phyloP scores from a whole-genome alignment of 129 eudicot species.

The Apium graveolens region DNA sequence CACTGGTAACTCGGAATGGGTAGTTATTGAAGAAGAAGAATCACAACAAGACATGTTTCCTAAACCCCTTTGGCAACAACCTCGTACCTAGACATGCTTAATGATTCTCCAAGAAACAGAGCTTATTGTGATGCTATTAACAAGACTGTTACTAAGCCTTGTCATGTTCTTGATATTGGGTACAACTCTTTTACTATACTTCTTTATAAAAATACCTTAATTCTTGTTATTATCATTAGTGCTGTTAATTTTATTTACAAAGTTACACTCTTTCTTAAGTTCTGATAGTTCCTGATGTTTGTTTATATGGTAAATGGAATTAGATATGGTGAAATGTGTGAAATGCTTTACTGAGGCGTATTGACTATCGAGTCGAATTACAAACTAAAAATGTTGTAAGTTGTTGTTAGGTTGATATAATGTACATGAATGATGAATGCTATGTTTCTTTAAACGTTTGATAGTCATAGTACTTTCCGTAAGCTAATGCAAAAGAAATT shows the following conservation, averaged over 20 bases:
- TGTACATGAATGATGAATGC: background rate
- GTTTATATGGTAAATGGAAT: background rate
- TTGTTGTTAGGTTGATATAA: background rate
- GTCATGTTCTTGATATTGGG: conserved; percentile 95
- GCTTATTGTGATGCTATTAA: conserved; percentile 66
- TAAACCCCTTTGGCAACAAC: conserved; percentile 49
- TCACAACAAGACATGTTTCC: conserved; percentile 11
- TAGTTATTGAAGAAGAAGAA: conserved; percentile 57
- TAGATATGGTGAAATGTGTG: conserved; percentile 1
- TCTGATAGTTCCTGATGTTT: background rate
- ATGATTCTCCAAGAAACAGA: conserved; percentile 57
- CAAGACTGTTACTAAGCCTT: conserved; percentile 49
- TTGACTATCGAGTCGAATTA: background rate
- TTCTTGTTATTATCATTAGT: no score
- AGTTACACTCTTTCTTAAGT: background rate
- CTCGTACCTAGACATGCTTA: conserved; percentile 90
- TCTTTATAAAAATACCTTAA: no score
- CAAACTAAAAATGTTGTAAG: background rate
- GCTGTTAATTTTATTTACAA: background rate
- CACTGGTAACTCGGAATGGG: conserved; percentile 88
- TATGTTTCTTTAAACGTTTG: background rate
- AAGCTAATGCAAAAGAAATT: background rate
- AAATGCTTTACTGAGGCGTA: no score
- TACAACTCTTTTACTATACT: conserved; percentile 21
- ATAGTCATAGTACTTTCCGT: background rate